phyloP scores from a whole-genome alignment of 1,284 basidiomycete species.

The Leccinum subrobustum region DNA sequence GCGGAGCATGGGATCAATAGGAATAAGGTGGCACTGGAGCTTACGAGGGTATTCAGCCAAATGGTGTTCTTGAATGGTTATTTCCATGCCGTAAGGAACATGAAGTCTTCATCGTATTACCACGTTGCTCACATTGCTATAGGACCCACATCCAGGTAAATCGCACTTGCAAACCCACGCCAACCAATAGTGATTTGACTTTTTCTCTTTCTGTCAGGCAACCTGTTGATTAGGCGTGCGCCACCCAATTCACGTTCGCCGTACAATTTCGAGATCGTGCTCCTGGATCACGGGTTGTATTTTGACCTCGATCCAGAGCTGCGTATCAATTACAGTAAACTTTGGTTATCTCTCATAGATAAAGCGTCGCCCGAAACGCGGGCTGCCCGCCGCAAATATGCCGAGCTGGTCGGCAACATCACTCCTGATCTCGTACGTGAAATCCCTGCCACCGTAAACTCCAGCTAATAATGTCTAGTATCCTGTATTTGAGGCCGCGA shows the following conservation, averaged over 20 bases:
- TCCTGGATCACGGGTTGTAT: constrained; percentile 91
- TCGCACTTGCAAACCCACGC: background rate
- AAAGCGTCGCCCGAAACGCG: constrained; percentile 63
- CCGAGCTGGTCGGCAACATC: constrained; percentile 87
- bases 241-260: constrained; percentile 66
- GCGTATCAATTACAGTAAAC: constrained; percentile 74
- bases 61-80: constrained; percentile 98
- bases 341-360: constrained; percentile 87
- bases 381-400: constrained; percentile 78
- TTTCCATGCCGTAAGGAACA: constrained; percentile 72
- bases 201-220: constrained; percentile 51
- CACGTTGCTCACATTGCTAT: constrained; percentile 8
- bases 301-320: constrained; percentile 83
- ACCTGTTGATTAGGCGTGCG: constrained; percentile 85
- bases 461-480: constrained; percentile 47
- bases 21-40: constrained; percentile 89
- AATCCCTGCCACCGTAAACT: background rate
- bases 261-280: constrained; percentile 92
- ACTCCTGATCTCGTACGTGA: constrained; percentile 74
- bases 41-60: constrained; percentile 87
- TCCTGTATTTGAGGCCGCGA: constrained; percentile 84
- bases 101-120: background rate
- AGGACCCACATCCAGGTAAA: constrained; percentile 77
- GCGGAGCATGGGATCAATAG: constrained; percentile 86
- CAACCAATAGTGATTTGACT: background rate